Conservation (phyloP, 1,284 basidiomycete species). For the Papiliotrema flavescens region DNA sequence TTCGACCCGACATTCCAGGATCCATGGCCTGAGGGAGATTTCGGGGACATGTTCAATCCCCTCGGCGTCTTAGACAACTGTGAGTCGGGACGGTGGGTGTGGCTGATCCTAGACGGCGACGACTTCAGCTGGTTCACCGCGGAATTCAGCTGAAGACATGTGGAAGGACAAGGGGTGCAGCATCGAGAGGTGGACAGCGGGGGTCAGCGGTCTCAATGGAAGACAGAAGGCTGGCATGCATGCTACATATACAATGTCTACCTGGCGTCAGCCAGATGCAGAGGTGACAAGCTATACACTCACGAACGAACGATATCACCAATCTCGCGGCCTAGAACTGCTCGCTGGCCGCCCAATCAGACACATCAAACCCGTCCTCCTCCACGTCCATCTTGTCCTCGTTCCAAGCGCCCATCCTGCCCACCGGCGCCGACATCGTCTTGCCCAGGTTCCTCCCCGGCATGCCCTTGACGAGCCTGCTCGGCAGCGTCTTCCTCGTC, state of each 20-base stretch:
- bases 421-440: slow-evolving; percentile 40
- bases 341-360: slow-evolving; percentile 36
- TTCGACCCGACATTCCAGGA: background rate
- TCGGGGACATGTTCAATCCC: background rate
- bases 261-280: no score
- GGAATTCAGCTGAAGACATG: background rate
- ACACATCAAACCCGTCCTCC: slow-evolving; percentile 40
- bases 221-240: no score
- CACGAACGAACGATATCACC: no score
- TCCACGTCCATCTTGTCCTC: slow-evolving; percentile 35
- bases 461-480: slow-evolving; percentile 12
- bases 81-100: background rate
- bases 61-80: background rate
- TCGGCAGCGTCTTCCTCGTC: slow-evolving; percentile 1
- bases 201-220: no score
- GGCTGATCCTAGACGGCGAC: background rate
- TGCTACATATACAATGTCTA: no score
- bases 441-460: slow-evolving; percentile 27
- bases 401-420: slow-evolving; percentile 23
- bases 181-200: no score
- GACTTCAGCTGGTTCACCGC: slow-evolving; percentile 1
- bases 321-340: slow-evolving; percentile 34
- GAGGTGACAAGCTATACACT: no score
- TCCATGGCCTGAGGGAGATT: background rate
- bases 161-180: no score